phyloP scores from a whole-genome alignment of 2,329 filamentous ascomycete species.

The Fusarium sulawesiense region DNA sequence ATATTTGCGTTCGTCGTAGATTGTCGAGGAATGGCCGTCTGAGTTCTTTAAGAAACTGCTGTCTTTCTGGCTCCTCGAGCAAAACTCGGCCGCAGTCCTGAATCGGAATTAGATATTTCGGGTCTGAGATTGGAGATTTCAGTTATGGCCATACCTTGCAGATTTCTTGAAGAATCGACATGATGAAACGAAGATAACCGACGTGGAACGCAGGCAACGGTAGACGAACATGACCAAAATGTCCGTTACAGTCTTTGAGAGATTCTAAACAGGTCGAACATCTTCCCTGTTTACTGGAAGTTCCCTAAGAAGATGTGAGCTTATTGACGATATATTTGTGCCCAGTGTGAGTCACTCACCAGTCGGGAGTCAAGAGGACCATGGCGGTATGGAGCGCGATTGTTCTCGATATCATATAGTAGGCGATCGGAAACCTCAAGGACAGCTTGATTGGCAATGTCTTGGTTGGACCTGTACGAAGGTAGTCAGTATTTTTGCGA shows the following conservation, averaged over 20 bases:
- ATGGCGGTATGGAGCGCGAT: constrained; percentile 79
- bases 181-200: constrained; percentile 93
- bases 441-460: constrained; percentile 95
- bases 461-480: constrained; percentile 78
- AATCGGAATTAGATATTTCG: constrained; percentile 9
- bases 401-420: constrained; percentile 89
- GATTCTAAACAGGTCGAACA: constrained; percentile 88
- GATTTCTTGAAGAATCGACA: constrained; percentile 91
- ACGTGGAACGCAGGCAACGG: constrained; percentile 95
- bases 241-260: constrained; percentile 87
- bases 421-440: constrained; percentile 94
- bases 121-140: background rate
- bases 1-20: constrained; percentile 82
- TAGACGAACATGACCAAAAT: constrained; percentile 93
- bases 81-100: constrained; percentile 85
- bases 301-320: constrained; percentile 64
- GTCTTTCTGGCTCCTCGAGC: constrained; percentile 82
- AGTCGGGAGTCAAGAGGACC: constrained; percentile 90
- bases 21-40: constrained; percentile 87
- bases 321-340: background rate
- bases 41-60: constrained; percentile 81
- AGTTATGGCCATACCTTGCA: constrained; percentile 72
- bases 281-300: constrained; percentile 81
- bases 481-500: background rate
- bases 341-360: constrained; percentile 52